Percentiles rank a stretch among this genome's conserved stretches.
Evolutionary conservation across 139 green algal genomes (phyloP).

Genomic region (Zygnema cylindricum): DNA sequence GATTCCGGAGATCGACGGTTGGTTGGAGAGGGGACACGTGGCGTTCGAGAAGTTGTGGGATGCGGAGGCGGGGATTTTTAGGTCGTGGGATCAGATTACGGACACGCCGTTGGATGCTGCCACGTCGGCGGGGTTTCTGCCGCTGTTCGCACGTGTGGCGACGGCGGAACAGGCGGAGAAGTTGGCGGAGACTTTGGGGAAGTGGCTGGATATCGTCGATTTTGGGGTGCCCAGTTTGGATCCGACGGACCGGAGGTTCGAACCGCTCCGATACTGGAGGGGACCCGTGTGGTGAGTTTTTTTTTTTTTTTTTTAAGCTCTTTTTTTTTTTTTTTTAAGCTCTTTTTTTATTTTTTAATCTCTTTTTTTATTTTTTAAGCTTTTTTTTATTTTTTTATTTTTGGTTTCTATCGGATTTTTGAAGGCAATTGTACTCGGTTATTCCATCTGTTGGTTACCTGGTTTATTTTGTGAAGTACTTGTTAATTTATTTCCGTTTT

Average conservation of each 20-base stretch:
- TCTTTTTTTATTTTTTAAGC: not conserved
- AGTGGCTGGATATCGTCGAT: slow-evolving; percentile 29
- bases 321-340: not conserved
- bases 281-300: slow-evolving; percentile 46
- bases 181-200: slow-evolving; percentile 26
- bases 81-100: slow-evolving; percentile 35
- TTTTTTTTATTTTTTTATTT: not conserved
- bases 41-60: slow-evolving; percentile 43
- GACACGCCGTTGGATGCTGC: slow-evolving; percentile 25
- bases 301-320: not conserved
- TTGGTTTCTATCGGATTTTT: too few species aligned
- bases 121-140: slow-evolving; percentile 35
- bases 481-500: too few species aligned
- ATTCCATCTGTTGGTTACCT: too few species aligned
- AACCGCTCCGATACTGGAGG: slow-evolving; percentile 47
- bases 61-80: slow-evolving; percentile 21
- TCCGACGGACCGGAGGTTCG: slow-evolving; percentile 24
- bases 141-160: slow-evolving; percentile 23
- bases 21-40: slow-evolving; percentile 1
- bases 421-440: too few species aligned
- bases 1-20: slow-evolving; percentile 36
- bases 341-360: not conserved
- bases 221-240: slow-evolving; percentile 46
- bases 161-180: not conserved
- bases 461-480: too few species aligned